These are phyloP conservation scores for Betula pendula DNA, from an alignment of 306 rosid species.

Conservation along the genomic window DNA sequence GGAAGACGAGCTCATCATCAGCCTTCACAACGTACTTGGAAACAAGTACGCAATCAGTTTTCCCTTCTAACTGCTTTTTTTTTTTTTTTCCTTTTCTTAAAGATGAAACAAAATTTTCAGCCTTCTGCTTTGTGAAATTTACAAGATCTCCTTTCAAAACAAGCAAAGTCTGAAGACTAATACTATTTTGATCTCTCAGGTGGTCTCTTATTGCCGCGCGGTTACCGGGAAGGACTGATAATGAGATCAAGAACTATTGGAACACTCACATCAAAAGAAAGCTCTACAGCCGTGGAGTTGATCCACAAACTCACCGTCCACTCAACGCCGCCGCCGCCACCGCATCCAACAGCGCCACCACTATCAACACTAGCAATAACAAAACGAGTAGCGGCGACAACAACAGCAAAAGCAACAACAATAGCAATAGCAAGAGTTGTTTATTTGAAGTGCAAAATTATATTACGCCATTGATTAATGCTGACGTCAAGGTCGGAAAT, in stretches of 20 bases:
- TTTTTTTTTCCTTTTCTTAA: no score
- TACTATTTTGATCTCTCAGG: constrained; percentile 30
- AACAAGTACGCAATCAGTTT: constrained; percentile 56
- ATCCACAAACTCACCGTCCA: constrained; percentile 72
- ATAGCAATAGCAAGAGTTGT: not conserved
- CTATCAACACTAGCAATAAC: not conserved
- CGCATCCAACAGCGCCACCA: not conserved
- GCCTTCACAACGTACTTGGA: constrained; percentile 72
- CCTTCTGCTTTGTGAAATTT: not conserved
- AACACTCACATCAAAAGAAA: constrained; percentile 73
- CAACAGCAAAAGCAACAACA: constrained; percentile 6
- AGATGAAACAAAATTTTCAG: no score
- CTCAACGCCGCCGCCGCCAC: constrained; percentile 21
- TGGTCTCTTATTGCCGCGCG: constrained; percentile 77
- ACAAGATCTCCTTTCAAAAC: not conserved
- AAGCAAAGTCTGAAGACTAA: constrained; percentile 1
- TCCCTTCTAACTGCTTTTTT: not conserved
- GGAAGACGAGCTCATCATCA: constrained; percentile 75
- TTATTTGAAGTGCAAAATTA: constrained; percentile 4
- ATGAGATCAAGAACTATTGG: constrained; percentile 77
- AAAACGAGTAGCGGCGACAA: not conserved
- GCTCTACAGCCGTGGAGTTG: constrained; percentile 65
- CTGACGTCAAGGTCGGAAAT: constrained; percentile 2
- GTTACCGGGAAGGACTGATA: constrained; percentile 73
- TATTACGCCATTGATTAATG: not conserved